These are phyloP conservation scores for Diplodia seriata DNA, from an alignment of 2,329 filamentous ascomycete species.

Conservation along the genomic window DNA sequence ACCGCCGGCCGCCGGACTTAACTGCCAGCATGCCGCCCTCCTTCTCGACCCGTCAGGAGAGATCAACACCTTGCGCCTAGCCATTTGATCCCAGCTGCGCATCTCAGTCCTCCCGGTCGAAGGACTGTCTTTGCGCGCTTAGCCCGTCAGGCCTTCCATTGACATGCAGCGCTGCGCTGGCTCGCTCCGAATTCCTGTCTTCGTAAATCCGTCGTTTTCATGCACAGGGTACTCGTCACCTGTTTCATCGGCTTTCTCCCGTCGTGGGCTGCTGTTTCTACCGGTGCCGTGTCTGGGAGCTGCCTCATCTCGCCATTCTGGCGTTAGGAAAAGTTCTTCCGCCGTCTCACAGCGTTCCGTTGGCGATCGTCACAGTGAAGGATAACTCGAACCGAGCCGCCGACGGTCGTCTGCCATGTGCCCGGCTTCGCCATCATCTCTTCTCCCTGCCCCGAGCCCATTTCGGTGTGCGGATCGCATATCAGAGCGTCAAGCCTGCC, in stretches of 20 bases:
- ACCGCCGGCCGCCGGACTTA: constrained; percentile 2
- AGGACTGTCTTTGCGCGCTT: neutral
- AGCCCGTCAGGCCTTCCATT: constrained; percentile 12
- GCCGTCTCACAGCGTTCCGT: neutral
- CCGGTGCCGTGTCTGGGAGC: neutral
- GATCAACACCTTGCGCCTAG: neutral
- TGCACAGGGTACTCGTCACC: neutral
- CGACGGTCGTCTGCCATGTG: no score
- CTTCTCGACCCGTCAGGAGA: constrained; percentile 13
- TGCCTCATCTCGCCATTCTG: neutral
- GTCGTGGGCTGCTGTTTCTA: neutral
- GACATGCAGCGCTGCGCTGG: constrained; percentile 19
- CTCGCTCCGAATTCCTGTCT: constrained; percentile 16
- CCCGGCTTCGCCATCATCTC: neutral
- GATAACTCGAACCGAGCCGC: constrained; percentile 10
- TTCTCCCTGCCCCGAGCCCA: neutral
- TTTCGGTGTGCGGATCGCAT: neutral
- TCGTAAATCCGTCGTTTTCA: neutral
- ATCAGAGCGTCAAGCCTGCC: neutral
- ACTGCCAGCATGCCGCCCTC: neutral
- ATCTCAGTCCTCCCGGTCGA: constrained; percentile 13
- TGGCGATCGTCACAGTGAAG: constrained; percentile 5
- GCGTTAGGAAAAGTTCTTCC: constrained; percentile 4
- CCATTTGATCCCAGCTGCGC: neutral
- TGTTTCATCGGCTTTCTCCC: neutral